These are phyloP conservation scores for Dittrichia graveolens DNA, from an alignment of 129 eudicot species.

Conservation along the genomic window DNA sequence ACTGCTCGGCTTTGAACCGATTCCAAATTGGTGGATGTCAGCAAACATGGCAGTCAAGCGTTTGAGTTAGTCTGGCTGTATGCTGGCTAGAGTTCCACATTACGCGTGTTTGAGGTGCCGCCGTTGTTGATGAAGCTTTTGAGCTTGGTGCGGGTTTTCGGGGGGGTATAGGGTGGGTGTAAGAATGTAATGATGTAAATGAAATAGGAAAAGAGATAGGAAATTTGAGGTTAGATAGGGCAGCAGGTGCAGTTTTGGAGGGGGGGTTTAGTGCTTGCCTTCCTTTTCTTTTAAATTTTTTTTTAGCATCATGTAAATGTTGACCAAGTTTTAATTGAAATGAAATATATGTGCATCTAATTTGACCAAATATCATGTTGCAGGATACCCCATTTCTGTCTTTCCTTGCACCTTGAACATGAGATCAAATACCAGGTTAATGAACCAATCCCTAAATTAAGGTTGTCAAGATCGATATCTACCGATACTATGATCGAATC, in stretches of 20 bases:
- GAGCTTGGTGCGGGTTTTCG: neutral
- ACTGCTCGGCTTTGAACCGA: conserved; percentile 8
- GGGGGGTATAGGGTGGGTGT: conserved; percentile 23
- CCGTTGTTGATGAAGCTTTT: conserved; percentile 12
- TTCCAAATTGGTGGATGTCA: neutral
- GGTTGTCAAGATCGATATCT: too few relatives aligned
- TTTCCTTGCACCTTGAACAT: too few relatives aligned
- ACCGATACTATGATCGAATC: too few relatives aligned
- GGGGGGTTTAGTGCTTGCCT: conserved; percentile 31
- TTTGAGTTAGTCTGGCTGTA: neutral
- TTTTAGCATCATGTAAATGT: conserved; percentile 39
- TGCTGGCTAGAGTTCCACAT: neutral
- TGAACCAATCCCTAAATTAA: too few relatives aligned
- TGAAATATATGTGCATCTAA: conserved; percentile 38
- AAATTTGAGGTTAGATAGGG: conserved; percentile 35
- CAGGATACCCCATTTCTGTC: too few relatives aligned
- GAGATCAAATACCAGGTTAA: too few relatives aligned
- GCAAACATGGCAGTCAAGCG: conserved; percentile 7
- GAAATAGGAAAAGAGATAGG: conserved; percentile 43
- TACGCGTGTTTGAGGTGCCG: neutral
- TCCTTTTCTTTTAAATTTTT: conserved; percentile 28
- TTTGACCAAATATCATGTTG: neutral
- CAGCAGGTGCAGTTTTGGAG: conserved; percentile 36
- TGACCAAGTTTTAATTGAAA: conserved; percentile 34
- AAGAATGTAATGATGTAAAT: conserved; percentile 40